Evolutionary conservation across 257 asterid species (phyloP).

Genomic region (Nicotiana attenuata): DNA sequence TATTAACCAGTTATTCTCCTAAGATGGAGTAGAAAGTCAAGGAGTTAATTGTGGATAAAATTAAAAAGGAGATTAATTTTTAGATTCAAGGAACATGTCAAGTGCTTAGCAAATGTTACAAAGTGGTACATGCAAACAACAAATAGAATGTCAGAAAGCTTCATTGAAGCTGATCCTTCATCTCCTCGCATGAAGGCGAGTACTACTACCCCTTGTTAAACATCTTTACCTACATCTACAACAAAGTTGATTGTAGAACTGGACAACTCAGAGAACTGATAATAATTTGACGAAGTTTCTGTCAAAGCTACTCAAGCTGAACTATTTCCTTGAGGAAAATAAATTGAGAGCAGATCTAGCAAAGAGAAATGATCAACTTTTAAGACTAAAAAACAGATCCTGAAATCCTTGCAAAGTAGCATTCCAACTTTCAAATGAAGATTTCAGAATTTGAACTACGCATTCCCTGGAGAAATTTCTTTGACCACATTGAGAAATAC

Average conservation of each 20-base stretch:
- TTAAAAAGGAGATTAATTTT: too few relatives aligned
- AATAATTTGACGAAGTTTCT: not conserved
- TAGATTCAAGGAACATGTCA: not conserved
- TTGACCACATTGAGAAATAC: not conserved
- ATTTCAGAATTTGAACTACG: not conserved
- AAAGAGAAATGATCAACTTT: not conserved
- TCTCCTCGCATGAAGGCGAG: not conserved
- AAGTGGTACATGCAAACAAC: not conserved
- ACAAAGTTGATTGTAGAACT: not conserved
- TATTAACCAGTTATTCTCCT: not conserved
- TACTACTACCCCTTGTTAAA: not conserved
- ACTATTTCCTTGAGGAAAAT: not conserved
- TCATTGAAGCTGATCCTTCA: not conserved
- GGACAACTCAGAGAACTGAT: not conserved
- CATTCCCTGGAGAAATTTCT: not conserved
- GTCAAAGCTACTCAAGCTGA: not conserved
- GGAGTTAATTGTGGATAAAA: not conserved
- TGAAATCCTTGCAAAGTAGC: not conserved
- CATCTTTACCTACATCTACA: not conserved
- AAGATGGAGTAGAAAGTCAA: not conserved
- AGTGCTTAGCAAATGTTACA: not conserved
- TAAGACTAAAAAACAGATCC: not conserved
- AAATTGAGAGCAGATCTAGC: not conserved
- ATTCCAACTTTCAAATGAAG: not conserved
- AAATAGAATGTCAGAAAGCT: not conserved